Base-by-base conservation (phyloP, 495 filamentous ascomycete species). In the Thermothielavioides terrestris region DNA sequence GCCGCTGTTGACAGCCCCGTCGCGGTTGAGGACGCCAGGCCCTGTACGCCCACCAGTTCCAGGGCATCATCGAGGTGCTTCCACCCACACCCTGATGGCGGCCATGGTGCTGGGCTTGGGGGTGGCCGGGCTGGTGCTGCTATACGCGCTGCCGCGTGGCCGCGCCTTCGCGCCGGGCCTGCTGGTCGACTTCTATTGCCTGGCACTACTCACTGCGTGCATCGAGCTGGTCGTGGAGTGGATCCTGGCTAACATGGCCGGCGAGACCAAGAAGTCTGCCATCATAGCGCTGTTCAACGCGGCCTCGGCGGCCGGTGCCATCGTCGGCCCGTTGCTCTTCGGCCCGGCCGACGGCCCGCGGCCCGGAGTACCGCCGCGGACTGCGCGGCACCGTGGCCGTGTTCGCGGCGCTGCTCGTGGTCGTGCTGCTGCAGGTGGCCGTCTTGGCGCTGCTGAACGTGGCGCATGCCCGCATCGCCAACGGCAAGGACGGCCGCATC, bases 271-370 rank as follows among this genome's bases (percentile, higher is more conserved):
- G 66, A 80, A 78, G 50, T 74, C 76, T 0, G 63, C 72, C 22
- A 67, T 77, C 27, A 77, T 80, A 71, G 73, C 78, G 10, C 65
- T 86, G n/a, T 72, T 83, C 40, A 74, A 79, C 22, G 80, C 72
- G 3, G 76, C 75, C 2, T 78, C 82, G 45, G 77, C 77, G 18
- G 64, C 77, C 2, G 84, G 84, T 6, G 84, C 79, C 49, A 83
- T 86, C 40, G 77, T 86, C 53, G 82, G 83, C 1, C 84, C 83
- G 4, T 72, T 84, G 51, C 77, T 84, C 3, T 85, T 85, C 56
- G 74, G 75, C 38, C 66, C 68, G 0, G 64, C 54, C n/a, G 78
- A 84, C 58, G 79, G 77, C 7, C 82, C 82, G 0, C 58, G 79
- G 77, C 7, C 82, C 82, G 0, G 66, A 52, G 45, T 85, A 85